Conservation (phyloP, 768 basidiomycete genomes). For the Russula griseocarnosa region DNA sequence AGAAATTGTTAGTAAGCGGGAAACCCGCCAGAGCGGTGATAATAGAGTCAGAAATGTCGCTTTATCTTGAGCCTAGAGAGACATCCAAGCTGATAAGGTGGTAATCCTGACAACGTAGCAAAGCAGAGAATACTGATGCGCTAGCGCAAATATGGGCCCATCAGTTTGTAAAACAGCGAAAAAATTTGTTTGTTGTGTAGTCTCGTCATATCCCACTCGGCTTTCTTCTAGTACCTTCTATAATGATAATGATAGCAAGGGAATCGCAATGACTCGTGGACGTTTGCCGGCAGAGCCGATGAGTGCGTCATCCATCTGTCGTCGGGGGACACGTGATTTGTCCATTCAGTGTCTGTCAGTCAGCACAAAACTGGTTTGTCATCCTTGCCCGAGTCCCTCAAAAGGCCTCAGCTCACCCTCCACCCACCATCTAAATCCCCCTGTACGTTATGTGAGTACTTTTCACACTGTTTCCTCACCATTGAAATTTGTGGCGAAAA, state of each 20-base stretch:
- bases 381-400: slow-evolving; percentile 12
- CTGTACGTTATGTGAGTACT: slow-evolving; percentile 15
- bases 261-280: not conserved
- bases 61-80: not conserved
- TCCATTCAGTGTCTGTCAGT: too few relatives aligned
- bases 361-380: slow-evolving; percentile 20
- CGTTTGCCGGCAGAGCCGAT: not conserved
- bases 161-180: too few relatives aligned
- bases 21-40: not conserved
- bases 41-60: not conserved
- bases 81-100: too few relatives aligned
- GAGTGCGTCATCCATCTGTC: not conserved
- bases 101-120: too few relatives aligned
- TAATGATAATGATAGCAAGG: too few relatives aligned
- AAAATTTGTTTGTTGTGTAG: too few relatives aligned
- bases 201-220: too few relatives aligned
- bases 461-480: not conserved
- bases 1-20: not conserved
- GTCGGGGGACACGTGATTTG: slow-evolving; percentile 6
- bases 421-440: not conserved
- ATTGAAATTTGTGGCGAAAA: slow-evolving; percentile 1
- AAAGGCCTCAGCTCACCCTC: not conserved
- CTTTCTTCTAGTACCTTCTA: too few relatives aligned
- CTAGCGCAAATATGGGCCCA: too few relatives aligned
- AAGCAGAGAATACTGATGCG: too few relatives aligned